Evolutionary conservation across 305 asterid genomes (phyloP).

Genomic region (Ajuga reptans): DNA sequence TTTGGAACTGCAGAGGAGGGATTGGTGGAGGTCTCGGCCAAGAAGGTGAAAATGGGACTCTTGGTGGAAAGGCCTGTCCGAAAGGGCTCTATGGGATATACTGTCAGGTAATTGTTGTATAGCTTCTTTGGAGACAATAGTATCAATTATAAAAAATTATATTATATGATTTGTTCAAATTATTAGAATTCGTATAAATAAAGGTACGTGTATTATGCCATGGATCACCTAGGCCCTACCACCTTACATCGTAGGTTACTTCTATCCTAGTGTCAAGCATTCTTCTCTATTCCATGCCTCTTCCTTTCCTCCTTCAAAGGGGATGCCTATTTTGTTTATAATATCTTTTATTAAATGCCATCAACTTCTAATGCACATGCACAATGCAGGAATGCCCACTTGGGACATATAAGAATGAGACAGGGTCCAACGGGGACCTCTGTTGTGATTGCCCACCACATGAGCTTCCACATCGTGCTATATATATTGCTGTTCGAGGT

Average conservation of each 20-base stretch:
- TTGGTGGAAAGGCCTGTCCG: conserved; percentile 77
- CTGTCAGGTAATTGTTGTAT: conserved; percentile 53
- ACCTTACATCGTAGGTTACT: background rate
- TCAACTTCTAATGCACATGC: conserved; percentile 22
- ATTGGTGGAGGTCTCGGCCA: conserved; percentile 61
- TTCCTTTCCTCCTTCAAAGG: background rate
- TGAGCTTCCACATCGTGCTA: conserved; percentile 74
- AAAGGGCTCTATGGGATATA: conserved; percentile 73
- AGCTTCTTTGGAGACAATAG: background rate
- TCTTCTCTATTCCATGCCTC: background rate
- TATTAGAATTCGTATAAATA: background rate
- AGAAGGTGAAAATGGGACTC: conserved; percentile 66
- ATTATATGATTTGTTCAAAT: background rate
- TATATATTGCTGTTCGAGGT: conserved; percentile 64
- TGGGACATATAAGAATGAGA: conserved; percentile 75
- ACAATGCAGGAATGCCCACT: conserved; percentile 78
- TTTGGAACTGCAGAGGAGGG: conserved; percentile 61
- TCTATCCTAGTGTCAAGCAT: background rate
- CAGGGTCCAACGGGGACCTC: conserved; percentile 60
- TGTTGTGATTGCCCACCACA: conserved; percentile 57
- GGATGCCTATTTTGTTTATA: background rate
- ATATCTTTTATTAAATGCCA: background rate
- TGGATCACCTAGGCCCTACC: background rate
- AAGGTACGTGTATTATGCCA: background rate
- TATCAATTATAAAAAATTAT: background rate